Evolutionary conservation across 23 red algal species (phyloP).

Genomic region (Gracilaria gracilis): DNA sequence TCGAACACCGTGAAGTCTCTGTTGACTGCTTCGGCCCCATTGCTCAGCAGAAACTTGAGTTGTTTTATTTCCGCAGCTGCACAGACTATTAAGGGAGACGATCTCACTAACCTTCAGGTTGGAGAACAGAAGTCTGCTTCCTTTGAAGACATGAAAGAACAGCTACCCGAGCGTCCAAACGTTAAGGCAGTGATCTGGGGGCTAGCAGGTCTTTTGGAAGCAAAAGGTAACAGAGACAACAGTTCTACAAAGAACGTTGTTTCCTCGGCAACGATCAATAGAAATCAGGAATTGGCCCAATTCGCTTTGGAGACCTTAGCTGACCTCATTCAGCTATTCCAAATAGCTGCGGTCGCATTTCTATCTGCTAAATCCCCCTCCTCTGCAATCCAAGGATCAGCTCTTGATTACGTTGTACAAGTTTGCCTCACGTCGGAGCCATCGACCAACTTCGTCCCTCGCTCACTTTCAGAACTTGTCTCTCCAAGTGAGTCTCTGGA

Average conservation of each 20-base stretch:
- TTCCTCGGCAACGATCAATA: not conserved
- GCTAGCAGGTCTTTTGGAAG: constrained; percentile 15
- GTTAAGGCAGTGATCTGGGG: constrained; percentile 55
- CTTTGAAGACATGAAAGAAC: constrained; percentile 13
- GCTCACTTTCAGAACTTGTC: constrained; percentile 35
- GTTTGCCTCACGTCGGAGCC: constrained; percentile 5
- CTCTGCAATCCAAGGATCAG: constrained; percentile 3
- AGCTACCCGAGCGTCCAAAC: constrained; percentile 33
- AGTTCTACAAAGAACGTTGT: constrained; percentile 6
- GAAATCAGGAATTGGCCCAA: constrained; percentile 15
- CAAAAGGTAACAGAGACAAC: not conserved
- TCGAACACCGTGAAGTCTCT: constrained; percentile 44
- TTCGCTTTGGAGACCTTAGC: constrained; percentile 63
- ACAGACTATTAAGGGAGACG: not conserved
- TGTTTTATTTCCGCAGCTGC: constrained; percentile 54
- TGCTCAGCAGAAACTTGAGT: constrained; percentile 46
- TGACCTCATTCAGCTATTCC: constrained; percentile 65
- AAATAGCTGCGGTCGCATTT: constrained; percentile 57
- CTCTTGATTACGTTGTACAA: constrained; percentile 59
- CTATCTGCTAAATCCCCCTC: constrained; percentile 31
- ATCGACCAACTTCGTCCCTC: not conserved
- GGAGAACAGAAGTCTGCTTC: constrained; percentile 7
- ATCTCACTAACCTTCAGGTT: constrained; percentile 17
- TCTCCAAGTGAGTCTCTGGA: constrained; percentile 18
- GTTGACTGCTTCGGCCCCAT: constrained; percentile 39